Conservation (phyloP, 768 basidiomycete species). For the Suillus spraguei region DNA sequence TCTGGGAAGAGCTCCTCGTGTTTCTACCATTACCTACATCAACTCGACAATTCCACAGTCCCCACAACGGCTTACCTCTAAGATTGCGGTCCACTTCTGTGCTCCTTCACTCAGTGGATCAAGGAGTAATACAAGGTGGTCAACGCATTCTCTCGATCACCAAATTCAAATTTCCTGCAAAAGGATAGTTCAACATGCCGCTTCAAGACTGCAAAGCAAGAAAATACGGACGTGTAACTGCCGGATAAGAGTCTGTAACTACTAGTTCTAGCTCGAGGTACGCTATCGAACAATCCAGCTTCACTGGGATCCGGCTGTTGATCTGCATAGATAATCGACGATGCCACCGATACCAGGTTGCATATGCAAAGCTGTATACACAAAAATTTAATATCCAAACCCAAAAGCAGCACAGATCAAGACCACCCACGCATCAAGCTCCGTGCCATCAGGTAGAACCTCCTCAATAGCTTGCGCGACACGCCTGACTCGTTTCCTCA, state of each 20-base stretch:
- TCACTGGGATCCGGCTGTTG: conserved; percentile 76
- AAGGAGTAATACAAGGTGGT: conserved; percentile 73
- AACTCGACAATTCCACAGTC: background rate
- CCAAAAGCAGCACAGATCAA: conserved; percentile 1
- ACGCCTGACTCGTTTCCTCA: conserved; percentile 66
- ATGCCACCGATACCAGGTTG: conserved; percentile 64
- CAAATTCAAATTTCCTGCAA: conserved; percentile 66
- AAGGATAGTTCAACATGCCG: conserved; percentile 9
- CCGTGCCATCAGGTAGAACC: conserved; percentile 42
- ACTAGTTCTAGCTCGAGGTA: conserved; percentile 56
- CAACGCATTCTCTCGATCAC: conserved; percentile 66
- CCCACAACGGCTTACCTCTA: conserved; percentile 55
- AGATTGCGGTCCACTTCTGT: conserved; percentile 83
- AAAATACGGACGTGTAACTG: conserved; percentile 60
- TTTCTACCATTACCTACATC: conserved; percentile 4
- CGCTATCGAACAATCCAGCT: conserved; percentile 69
- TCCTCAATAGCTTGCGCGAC: conserved; percentile 66
- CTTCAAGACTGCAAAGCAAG: background rate
- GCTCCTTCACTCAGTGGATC: conserved; percentile 86
- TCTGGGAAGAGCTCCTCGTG: conserved; percentile 53
- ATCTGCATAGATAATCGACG: conserved; percentile 73
- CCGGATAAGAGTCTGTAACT: conserved; percentile 63
- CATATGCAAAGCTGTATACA: conserved; percentile 49
- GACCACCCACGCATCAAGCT: conserved; percentile 45
- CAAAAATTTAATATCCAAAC: conserved; percentile 7